Conservation (phyloP, 2,329 filamentous ascomycete species). For the Chaetomiaceae sp. region DNA sequence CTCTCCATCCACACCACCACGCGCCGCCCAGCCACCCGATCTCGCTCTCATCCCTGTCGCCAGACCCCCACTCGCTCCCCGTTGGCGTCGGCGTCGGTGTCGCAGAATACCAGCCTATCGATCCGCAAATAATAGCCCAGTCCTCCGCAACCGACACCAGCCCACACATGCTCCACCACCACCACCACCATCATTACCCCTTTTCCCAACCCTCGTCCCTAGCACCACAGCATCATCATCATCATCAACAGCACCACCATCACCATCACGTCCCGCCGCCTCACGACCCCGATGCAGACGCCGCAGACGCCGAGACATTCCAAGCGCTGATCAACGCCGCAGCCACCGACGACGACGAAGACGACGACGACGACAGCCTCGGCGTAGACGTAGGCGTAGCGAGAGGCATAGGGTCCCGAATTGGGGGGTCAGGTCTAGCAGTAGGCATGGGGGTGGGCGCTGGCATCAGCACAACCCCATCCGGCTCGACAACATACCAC, state of each 20-base stretch:
- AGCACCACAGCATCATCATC: conserved; percentile 28
- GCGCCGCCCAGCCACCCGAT: conserved; percentile 26
- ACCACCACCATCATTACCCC: conserved; percentile 20
- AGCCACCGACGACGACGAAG: conserved; percentile 34
- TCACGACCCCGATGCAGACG: conserved; percentile 37
- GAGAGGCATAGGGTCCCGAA: no score
- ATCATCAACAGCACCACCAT: conserved; percentile 33
- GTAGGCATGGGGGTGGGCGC: no score
- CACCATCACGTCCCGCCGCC: conserved; percentile 32
- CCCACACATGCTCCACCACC: conserved; percentile 3
- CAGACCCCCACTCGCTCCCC: conserved; percentile 28
- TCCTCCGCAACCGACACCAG: not conserved
- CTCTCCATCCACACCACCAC: conserved; percentile 32
- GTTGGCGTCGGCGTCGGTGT: conserved; percentile 1
- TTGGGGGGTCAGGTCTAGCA: no score
- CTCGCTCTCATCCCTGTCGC: conserved; percentile 24
- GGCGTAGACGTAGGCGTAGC: no score
- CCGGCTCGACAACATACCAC: not conserved
- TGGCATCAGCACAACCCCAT: no score
- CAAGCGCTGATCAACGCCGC: conserved; percentile 50
- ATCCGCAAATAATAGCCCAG: conserved; percentile 54
- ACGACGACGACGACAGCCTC: conserved; percentile 27
- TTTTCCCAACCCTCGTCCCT: conserved; percentile 28
- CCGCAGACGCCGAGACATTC: conserved; percentile 34
- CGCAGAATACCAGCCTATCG: conserved; percentile 49